Percentiles rank a stretch among this genome's conserved stretches.
phyloP scores from a whole-genome alignment of 2,329 filamentous ascomycete species.

The Exophiala sp. region DNA sequence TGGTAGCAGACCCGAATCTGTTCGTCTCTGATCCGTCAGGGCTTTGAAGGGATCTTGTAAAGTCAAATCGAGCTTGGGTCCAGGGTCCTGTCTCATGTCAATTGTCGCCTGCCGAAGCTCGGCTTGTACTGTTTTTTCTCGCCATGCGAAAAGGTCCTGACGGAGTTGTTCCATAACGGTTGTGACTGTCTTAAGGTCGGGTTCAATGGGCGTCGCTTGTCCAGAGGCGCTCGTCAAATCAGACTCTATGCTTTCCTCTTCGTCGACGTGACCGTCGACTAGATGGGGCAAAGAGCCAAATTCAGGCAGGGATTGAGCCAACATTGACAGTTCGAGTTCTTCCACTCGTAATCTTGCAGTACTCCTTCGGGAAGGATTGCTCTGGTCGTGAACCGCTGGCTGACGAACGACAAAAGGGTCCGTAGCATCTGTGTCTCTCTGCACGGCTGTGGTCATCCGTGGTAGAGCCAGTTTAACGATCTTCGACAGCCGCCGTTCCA shows the following conservation, averaged over 20 bases:
- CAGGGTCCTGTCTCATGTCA: conserved; percentile 1
- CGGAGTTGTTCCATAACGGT: conserved; percentile 4
- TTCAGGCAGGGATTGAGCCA: too few species aligned
- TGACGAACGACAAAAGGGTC: too few species aligned
- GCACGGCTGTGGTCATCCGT: not conserved
- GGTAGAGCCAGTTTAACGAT: not conserved
- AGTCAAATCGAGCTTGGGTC: conserved; percentile 5
- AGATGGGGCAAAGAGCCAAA: too few species aligned
- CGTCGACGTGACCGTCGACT: not conserved
- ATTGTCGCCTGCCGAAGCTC: conserved; percentile 13
- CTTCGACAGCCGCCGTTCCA: not conserved
- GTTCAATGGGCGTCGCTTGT: not conserved
- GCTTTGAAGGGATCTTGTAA: conserved; percentile 12
- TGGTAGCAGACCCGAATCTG: not conserved
- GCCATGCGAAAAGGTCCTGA: conserved; percentile 8
- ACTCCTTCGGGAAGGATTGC: too few species aligned
- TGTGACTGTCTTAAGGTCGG: conserved; percentile 3
- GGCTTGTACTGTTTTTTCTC: conserved; percentile 11
- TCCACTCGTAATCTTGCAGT: too few species aligned
- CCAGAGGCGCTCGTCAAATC: not conserved
- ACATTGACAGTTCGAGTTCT: too few species aligned
- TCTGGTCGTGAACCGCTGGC: too few species aligned
- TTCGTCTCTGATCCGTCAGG: conserved; percentile 5
- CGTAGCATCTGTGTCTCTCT: too few species aligned
- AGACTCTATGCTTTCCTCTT: conserved; percentile 3